Base-by-base conservation (phyloP, 208 protist genomes). In the Crithidia bombi region DNA sequence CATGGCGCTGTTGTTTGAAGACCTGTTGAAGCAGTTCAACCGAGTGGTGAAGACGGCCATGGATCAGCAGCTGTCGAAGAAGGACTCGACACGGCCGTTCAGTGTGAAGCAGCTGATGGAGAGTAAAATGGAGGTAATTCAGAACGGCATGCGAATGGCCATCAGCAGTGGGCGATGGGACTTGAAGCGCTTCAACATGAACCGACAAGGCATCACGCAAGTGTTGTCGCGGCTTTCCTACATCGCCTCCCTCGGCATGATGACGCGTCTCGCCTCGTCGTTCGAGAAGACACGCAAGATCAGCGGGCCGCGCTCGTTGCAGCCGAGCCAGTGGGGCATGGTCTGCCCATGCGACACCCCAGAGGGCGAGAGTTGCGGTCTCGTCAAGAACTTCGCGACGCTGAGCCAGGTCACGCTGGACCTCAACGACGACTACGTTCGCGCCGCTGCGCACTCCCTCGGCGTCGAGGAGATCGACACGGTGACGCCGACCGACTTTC, bases 311-410 rank as follows among this genome's bases (percentile, higher is more conserved):
- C 87, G 90, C 52, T 90, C 87, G 21, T 78, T 99, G 41, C 98
- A 99, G 77, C 93, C 98, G 1, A 99, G 98, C 43, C 98, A 99
- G 73, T 99, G 98, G 95, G 99, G 99, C 56, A 99, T 99, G 95
- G 87, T 99, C 19, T 99, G 99, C 80, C 99, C 99, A 2, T 97
- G 96, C 44, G 99, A 99, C 80, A 99, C 99, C 11, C 99, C 99
- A 3, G 98, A 99, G 80, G 98, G 98, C 38, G 98, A 99, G 66
- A 94, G 93, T 52, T 99, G 98, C 69, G 99, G 99, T 49, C 85
- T 99, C 0, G 98, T 99, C 5, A 99, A 99, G 87, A 99, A 99
- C 82, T 95, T 99, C 47, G 93, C 99, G 10, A 93, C 99, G 11
- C 87, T 99, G 21, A 98, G 98, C 25, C 97, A 99, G 65, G 97